Evolutionary conservation across 2,329 filamentous ascomycete genomes (phyloP).

Genomic region (Leptographium wingfieldii): DNA sequence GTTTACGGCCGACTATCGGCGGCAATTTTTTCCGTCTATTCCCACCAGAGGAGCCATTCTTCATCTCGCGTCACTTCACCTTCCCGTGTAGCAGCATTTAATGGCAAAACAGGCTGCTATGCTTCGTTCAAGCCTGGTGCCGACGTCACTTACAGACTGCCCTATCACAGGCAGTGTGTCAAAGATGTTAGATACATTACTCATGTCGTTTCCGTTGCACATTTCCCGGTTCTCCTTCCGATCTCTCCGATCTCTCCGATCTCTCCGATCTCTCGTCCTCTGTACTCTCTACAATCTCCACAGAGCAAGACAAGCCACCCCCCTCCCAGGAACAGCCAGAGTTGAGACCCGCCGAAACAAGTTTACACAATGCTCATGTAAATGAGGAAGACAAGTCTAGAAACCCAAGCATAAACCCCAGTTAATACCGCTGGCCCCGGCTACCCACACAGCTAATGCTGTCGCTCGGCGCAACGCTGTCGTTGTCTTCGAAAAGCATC

Average conservation of each 20-base stretch:
- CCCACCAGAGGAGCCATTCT: too few species aligned
- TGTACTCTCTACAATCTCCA: background rate
- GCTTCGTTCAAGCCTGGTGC: background rate
- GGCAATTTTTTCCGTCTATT: constrained; percentile 1
- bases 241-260: background rate
- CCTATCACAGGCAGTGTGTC: constrained; percentile 1
- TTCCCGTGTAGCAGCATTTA: too few species aligned
- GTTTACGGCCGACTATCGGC: constrained; percentile 11
- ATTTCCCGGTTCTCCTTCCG: too few species aligned
- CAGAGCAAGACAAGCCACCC: background rate
- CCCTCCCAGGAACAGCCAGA: background rate
- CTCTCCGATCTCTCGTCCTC: background rate
- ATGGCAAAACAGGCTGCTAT: too few species aligned
- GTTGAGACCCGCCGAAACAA: background rate
- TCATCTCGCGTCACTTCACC: too few species aligned
- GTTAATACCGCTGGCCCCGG: constrained; percentile 19
- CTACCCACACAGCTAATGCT: constrained; percentile 50
- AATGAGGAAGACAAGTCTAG: background rate
- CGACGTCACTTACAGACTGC: constrained; percentile 7
- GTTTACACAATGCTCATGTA: background rate
- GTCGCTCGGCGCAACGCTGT: constrained; percentile 45
- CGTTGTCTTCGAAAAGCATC: constrained; percentile 26
- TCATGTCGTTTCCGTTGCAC: background rate
- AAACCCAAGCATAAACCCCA: background rate
- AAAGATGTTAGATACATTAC: background rate